These are phyloP conservation scores for Trypanosoma boissoni DNA, from an alignment of 208 protist genomes.

Conservation along the genomic window DNA sequence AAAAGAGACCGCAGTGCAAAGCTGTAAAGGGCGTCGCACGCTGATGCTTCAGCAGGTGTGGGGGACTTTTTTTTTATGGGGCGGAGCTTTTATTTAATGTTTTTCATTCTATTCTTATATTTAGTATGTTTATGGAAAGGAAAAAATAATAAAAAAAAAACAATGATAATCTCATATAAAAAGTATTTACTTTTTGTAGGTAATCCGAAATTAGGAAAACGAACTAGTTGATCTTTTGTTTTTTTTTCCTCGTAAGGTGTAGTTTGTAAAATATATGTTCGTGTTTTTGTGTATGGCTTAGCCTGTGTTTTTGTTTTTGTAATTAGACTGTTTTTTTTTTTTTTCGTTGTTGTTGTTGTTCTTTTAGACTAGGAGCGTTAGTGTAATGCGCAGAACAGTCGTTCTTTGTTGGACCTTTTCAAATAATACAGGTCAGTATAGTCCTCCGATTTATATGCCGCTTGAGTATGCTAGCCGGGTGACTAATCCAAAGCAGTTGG, in stretches of 20 bases:
- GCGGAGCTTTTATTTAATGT: too few species aligned
- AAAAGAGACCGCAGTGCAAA: conserved; percentile 54
- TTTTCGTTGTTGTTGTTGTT: conserved; percentile 13
- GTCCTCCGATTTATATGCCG: conserved; percentile 84
- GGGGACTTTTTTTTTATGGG: background rate
- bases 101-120: too few species aligned
- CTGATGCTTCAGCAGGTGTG: background rate
- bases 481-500: conserved; percentile 75
- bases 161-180: background rate
- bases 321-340: conserved; percentile 4
- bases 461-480: conserved; percentile 82
- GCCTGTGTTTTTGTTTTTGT: conserved; percentile 9
- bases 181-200: background rate
- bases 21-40: conserved; percentile 29
- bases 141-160: background rate
- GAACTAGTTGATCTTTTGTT: conserved; percentile 4
- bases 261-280: conserved; percentile 8
- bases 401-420: conserved; percentile 61
- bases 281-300: conserved; percentile 14
- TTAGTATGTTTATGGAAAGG: too few species aligned
- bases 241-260: background rate
- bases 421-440: conserved; percentile 80
- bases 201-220: background rate
- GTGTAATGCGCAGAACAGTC: conserved; percentile 49
- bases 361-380: conserved; percentile 6